Evolutionary conservation across 768 basidiomycete species (phyloP), one percentile per base, ranked within the genome.

Genomic region (Tephrocybe sp.): DNA sequence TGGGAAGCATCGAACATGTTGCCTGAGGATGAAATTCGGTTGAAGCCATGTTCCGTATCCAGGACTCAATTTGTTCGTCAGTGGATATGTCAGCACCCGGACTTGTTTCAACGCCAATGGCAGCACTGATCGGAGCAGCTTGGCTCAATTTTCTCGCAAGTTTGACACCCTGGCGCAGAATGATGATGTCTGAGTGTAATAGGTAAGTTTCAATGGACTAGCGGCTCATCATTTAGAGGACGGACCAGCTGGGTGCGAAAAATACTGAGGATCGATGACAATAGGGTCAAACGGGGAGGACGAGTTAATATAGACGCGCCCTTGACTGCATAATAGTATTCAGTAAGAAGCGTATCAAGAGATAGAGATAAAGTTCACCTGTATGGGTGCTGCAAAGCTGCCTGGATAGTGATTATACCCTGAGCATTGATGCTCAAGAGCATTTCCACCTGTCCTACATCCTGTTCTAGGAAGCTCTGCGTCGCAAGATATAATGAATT

Each of bases 201-300:
- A 48, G 24, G 21, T 11, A 46, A 43, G n/a, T 20, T 38, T 36
- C 47, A n/a, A n/a, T 21, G 23, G 37, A 3, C 32, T 34, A 4
- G 25, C 24, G 15, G 15, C 15, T n/a, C 4, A 15, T 36, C 41
- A 2, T 21, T n/a, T n/a, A 32, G 41, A 38, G 18, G 20, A 30
- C 44, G 4, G 46, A 77, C 76, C 80, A 18, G 79, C 78, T 5
- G 72, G 65, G 58, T 85, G 78, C 4, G 77, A 70, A 47, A 86
- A 77, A 67, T 88, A 88, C 53, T 76, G 68, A 3, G 87, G 87
- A 65, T 89, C 83, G 61, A 89, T 82, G 39, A 76, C 62, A 4
- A 85, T 84, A 20, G 70, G 58, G 51, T 80, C 78, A 66, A 88
- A 90, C 1, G 81, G 70, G 50, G 79, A 76, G 14, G 74, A 69